Base-by-base conservation (phyloP, 495 filamentous ascomycete genomes). In the Hypomontagnella monticulosa region DNA sequence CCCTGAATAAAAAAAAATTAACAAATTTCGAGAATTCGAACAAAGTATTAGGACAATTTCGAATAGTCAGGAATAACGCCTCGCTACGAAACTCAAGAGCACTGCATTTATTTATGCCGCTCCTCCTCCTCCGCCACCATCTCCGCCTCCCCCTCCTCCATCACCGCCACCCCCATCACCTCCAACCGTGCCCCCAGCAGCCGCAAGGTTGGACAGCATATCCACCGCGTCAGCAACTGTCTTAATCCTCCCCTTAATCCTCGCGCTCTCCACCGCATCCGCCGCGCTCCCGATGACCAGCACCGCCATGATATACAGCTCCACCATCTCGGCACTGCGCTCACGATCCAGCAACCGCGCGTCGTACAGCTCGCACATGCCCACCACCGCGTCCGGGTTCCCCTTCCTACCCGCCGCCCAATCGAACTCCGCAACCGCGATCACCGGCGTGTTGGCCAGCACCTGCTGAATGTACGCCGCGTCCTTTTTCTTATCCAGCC, bases 141-240 rank as follows among this genome's bases (percentile, higher is more conserved):
- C 42, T 19, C 14, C 33, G 6, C 23, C 47, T 3, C 23, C 47
- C 4, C 30, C 47, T n/a, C 32, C 42, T 19, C 14, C 33, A 14
- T 27, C 47, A 16, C 23, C 47, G 20, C 30, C 47, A 36, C 27
- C 47, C 33, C 16, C 50, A 23, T 18, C 50, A 18, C 16, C 50
- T 3, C 48, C 48, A 10, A 14, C 48, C 4, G 12, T 15, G 37
- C 27, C 50, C 12, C 50, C 50, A 12, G 23, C 19, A 15, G 18
- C 15, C 50, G 37, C 20, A 41, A n/a, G 12, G 10, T 12, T 55
- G 46, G 14, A 34, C 37, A 15, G 30, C 44, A 11, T 42, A 11
- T 47, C 37, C 9, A 7, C 34, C 32, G 32, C 30, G n/a, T 63
- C 59, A n/a, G 41, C 48, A 5, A 41, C n/a, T n/a, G n/a, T 14